Base-by-base conservation (phyloP, 305 asterid genomes). In the Fraxinus dipetala region DNA sequence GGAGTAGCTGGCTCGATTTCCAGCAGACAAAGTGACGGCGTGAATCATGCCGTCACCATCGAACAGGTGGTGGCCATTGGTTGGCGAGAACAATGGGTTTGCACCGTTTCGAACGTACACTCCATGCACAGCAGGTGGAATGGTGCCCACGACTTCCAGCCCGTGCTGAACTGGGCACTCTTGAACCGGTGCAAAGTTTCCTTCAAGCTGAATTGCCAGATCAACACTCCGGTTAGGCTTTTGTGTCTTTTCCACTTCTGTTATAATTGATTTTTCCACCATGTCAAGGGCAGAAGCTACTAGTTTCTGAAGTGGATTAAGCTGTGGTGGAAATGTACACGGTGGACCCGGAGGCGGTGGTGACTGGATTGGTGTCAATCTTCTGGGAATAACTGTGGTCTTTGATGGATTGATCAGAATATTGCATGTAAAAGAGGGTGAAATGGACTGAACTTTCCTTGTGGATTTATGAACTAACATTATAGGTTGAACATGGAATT, bases 31-130 rank as follows among this genome's bases (percentile, higher is more conserved):
- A 0, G 79, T 88, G 51, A 92, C 86, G 6, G 91, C 96, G 28
- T 92, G 94, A 48, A 92, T 84, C 93, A 92, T 92, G 70, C 94
- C 92, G 26, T 92, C 96, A 0, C 96, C 96, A 78, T 92, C 94
- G 72, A 92, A 92, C 18, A 91, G 85, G 74, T 92, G 96, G 90
- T 89, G 93, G 22, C 96, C 91, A 69, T 82, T 82, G 81, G 16
- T 65, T 0, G 93, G 96, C 22, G 67, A 2, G 61, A 88, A 86
- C 11, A 85, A 48, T 0, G 94, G 92, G 84, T 92, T 92, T 0
- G 91, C 92, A 1, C 96, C 96, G n/a, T 92, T 92, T 81, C 94
- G 70, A 26, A 90, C 81, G 63, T 90, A 92, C 51, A 89, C 93
- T 0, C 93, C 94, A 0, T 45, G 11, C 10, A 92, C 14, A 56